Conservation (phyloP, 495 filamentous ascomycete species). For the Tuber microsphaerosporum region DNA sequence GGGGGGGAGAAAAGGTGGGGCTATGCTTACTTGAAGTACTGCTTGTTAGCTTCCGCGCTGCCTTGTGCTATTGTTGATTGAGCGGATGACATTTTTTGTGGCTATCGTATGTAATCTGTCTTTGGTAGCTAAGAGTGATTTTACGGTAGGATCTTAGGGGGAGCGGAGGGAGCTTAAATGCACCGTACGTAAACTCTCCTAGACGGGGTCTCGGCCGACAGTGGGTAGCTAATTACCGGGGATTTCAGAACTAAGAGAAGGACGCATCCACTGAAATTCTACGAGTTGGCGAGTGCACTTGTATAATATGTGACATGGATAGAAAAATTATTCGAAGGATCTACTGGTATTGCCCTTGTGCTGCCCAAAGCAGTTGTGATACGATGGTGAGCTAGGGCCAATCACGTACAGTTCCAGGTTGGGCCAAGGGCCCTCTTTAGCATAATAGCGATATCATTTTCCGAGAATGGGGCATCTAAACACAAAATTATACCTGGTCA, state of each 20-base stretch:
- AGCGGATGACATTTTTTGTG: neutral
- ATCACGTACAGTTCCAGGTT: neutral
- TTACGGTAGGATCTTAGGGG: neutral
- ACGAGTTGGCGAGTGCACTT: neutral
- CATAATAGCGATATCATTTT: neutral
- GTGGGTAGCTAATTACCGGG: neutral
- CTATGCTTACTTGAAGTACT: slow-evolving; percentile 27
- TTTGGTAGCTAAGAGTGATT: neutral
- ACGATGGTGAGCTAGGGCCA: neutral
- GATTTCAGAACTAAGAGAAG: neutral
- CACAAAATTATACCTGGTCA: neutral
- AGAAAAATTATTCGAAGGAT: neutral
- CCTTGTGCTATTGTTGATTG: neutral
- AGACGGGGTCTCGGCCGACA: neutral
- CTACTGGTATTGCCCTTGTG: neutral
- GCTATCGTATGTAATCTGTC: neutral
- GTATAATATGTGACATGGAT: neutral
- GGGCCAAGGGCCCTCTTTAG: neutral
- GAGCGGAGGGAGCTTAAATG: neutral
- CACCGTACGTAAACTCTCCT: neutral
- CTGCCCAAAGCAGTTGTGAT: neutral
- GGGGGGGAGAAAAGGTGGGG: neutral
- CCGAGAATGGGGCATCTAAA: neutral
- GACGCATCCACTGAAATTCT: neutral
- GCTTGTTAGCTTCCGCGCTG: slow-evolving; percentile 24